Conservation (phyloP, 306 rosid genomes). For the Ochetophila trinervis region DNA sequence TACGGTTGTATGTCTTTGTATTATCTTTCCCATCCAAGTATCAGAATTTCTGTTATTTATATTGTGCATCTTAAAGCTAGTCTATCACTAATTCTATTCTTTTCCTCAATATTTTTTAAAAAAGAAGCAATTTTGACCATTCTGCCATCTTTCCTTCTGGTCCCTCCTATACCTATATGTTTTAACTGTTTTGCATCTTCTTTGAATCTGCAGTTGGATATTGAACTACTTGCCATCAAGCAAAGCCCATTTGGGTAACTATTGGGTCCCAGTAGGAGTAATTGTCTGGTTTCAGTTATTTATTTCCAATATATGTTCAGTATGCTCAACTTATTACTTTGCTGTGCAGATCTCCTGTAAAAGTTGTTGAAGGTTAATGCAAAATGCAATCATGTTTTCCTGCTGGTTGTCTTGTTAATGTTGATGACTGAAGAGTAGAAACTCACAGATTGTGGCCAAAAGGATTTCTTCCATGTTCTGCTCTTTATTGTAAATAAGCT, state of each 20-base stretch:
- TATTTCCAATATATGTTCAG: not conserved
- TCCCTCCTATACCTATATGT: slow-evolving; percentile 18
- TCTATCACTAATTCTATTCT: slow-evolving; percentile 2
- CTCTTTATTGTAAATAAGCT: slow-evolving; percentile 15
- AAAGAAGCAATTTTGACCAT: not conserved
- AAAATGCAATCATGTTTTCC: slow-evolving; percentile 3
- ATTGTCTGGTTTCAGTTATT: not conserved
- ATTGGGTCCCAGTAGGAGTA: slow-evolving; percentile 3
- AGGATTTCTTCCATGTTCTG: slow-evolving; percentile 12
- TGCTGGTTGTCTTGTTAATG: slow-evolving; percentile 3
- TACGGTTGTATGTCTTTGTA: not conserved
- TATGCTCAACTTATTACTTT: slow-evolving; percentile 27
- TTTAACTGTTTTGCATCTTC: slow-evolving; percentile 26
- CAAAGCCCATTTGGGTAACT: slow-evolving; percentile 95
- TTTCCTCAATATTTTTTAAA: not conserved
- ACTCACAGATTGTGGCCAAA: slow-evolving; percentile 2
- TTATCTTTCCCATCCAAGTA: not conserved
- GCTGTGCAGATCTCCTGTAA: slow-evolving; percentile 66
- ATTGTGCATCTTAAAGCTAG: slow-evolving; percentile 15
- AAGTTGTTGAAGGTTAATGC: slow-evolving; percentile 76
- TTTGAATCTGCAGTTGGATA: slow-evolving; percentile 59
- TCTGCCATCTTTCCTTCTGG: slow-evolving; percentile 10
- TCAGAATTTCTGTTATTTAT: not conserved
- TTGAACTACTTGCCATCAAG: slow-evolving; percentile 83
- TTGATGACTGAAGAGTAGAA: not conserved